Evolutionary conservation across 441 rosid genomes (phyloP), one percentile per base, ranked within the genome.

Genomic region (Omphalea diandra): DNA sequence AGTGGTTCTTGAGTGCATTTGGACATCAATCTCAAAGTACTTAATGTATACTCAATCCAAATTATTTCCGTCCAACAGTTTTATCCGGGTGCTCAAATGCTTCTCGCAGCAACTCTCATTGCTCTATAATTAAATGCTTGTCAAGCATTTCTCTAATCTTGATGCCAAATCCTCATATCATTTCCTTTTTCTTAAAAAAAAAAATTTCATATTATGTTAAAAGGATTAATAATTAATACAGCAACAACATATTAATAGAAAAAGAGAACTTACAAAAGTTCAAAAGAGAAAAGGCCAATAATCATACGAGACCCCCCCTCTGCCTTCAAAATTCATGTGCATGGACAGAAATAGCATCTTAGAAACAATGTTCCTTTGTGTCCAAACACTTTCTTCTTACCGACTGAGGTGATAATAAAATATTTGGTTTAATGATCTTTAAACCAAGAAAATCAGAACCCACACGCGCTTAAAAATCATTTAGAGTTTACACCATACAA

Each of bases 261-360:
- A 72, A 47, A 74, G 35, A 53, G 58, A 35, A 75, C 36, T 29
- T n/a, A n/a, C n/a, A 49, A 75, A 64, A 77, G 70, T 55, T 49
- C 63, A 44, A 77, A 81, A 76, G n/a, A 74, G 65, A 75, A 77
- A 73, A 72, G 49, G 78, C 77, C 81, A 77, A 84, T 78, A 70
- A 81, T 80, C 75, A 72, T 60, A 67, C 3, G n/a, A 29, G 56
- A 44, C 38, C 15, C 1, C 10, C 68, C 71, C 77, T 73, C 36
- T 20, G 2, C 55, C 74, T 43, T 65, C 73, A 60, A 54, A n/a
- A n/a, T n/a, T n/a, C n/a, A 67, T 55, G 56, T 54, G 53, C 49
- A 67, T 77, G 55, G 71, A 73, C 59, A 58, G 67, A 69, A 77
- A 75, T 74, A 77, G 77, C 85, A 79, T 81, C 84, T 81, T 43